These are phyloP conservation scores for Vanrija pseudolonga DNA, from an alignment of 1,284 basidiomycete genomes.

Conservation along the genomic window DNA sequence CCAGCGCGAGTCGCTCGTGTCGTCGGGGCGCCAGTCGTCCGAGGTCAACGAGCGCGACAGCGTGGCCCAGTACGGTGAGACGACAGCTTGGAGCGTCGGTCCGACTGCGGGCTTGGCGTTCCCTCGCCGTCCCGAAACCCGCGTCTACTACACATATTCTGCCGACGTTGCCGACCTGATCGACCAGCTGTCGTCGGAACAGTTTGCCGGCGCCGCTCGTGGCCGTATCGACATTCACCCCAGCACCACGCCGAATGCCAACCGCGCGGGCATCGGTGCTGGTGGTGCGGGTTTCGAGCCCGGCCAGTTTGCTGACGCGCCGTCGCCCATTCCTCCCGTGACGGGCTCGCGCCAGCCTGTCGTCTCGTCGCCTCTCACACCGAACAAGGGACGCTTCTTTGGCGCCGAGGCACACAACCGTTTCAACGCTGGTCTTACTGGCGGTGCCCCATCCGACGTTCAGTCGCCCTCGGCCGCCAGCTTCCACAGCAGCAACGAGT, in stretches of 20 bases:
- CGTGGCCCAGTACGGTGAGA: background rate
- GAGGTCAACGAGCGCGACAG: background rate
- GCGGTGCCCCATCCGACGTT: background rate
- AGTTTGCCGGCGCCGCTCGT: conserved; percentile 25
- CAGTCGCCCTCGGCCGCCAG: conserved; percentile 25
- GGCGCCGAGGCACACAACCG: conserved; percentile 3
- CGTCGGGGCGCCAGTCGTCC: too few relatives aligned
- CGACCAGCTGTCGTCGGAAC: conserved; percentile 35
- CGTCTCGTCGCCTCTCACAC: conserved; percentile 16
- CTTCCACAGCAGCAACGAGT: conserved; percentile 23
- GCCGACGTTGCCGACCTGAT: conserved; percentile 45
- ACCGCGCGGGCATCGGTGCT: background rate
- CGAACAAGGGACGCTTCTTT: conserved; percentile 23
- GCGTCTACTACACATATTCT: conserved; percentile 39
- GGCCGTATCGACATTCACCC: conserved; percentile 41
- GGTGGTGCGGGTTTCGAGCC: background rate
- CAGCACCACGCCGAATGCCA: background rate
- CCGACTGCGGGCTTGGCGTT: conserved; percentile 9
- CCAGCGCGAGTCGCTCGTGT: too few relatives aligned
- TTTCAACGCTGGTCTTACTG: background rate
- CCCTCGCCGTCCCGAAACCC: conserved; percentile 29
- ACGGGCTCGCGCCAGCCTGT: conserved; percentile 12
- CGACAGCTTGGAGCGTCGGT: conserved; percentile 15
- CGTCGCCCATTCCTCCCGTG: background rate
- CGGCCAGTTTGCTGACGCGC: conserved; percentile 11